Base-by-base conservation (phyloP, 2,329 filamentous ascomycete genomes). In the Fusarium guadeloupense region DNA sequence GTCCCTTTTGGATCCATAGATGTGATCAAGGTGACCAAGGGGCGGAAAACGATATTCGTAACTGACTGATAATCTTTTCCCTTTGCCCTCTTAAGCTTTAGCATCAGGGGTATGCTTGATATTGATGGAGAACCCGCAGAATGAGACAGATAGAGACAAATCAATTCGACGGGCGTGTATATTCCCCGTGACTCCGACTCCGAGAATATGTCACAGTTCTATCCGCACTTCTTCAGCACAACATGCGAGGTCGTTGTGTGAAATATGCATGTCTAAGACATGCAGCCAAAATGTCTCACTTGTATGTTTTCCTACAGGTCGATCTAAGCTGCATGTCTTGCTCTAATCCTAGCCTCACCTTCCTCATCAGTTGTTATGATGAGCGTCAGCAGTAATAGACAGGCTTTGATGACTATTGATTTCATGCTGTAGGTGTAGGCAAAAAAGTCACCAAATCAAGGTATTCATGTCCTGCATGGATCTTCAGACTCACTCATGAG, bases 251-350 rank as follows among this genome's bases (percentile, higher is more conserved):
- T 67, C 59, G 65, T 68, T 66, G 62, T 50, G 43, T n/a, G 53
- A 43, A 39, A 61, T 61, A 66, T 73, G 70, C 65, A 70, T 73
- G 74, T 76, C 75, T 67, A 1, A 60, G 72, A 74, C 71, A 71
- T 73, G 67, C 71, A 68, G 65, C 56, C 62, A 64, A 62, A 67
- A 71, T 77, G 76, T 78, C 75, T 77, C 68, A 73, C 68, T 72
- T 54, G 59, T 44, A 45, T 59, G 42, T 54, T 56, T 70, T 74
- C 74, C 71, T 70, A 76, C 66, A 76, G 75, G 74, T 39, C 71
- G 58, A 74, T 74, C 68, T 70, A 51, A 37, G 35, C 40, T 59
- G 57, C 51, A 52, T 66, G 67, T 71, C 70, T 69, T 62, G 46
- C 39, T 51, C 58, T n/a, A 61, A 37, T 55, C 51, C 30, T 42